A percentile compares a stretch with the other conserved stretches of the same genome.
Evolutionary conservation across 208 protist species (phyloP).

Genomic region (Trypanosoma platydactyli): DNA sequence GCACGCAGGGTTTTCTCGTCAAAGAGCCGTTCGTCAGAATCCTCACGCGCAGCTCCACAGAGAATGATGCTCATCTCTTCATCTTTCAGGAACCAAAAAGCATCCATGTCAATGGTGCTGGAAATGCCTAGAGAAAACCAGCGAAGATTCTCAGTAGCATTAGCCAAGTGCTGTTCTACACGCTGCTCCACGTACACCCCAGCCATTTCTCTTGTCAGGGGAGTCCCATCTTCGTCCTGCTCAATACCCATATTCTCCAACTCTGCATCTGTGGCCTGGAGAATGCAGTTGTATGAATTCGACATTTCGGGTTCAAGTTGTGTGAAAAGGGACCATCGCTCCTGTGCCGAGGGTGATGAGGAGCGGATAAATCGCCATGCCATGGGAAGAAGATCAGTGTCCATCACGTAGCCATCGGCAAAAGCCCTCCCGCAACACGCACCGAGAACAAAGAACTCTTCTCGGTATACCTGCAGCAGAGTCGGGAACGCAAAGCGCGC

Average conservation of each 20-base stretch:
- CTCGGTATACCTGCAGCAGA: constrained; percentile 32
- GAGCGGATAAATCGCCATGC: constrained; percentile 53
- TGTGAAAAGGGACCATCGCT: constrained; percentile 31
- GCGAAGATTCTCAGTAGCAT: constrained; percentile 51
- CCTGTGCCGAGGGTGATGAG: not conserved
- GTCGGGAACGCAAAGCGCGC: constrained; percentile 56
- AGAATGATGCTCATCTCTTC: constrained; percentile 60
- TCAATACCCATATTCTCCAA: constrained; percentile 52
- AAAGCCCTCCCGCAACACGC: constrained; percentile 66
- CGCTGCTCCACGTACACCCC: constrained; percentile 35
- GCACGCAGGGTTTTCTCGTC: constrained; percentile 56
- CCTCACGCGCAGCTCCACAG: constrained; percentile 37
- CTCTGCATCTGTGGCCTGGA: constrained; percentile 36
- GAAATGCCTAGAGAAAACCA: constrained; percentile 65
- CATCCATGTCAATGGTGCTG: constrained; percentile 54
- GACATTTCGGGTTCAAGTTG: constrained; percentile 56
- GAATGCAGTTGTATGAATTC: constrained; percentile 46
- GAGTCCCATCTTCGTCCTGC: constrained; percentile 44
- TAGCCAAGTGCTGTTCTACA: constrained; percentile 31
- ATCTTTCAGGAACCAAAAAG: constrained; percentile 52
- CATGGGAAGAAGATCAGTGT: constrained; percentile 51
- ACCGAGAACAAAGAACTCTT: constrained; percentile 78
- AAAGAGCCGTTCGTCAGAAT: constrained; percentile 50
- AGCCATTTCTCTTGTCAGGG: constrained; percentile 36
- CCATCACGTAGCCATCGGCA: constrained; percentile 77